These are phyloP conservation scores for Talaromyces sp. DNA, from an alignment of 2,329 filamentous ascomycete genomes.

Conservation along the genomic window DNA sequence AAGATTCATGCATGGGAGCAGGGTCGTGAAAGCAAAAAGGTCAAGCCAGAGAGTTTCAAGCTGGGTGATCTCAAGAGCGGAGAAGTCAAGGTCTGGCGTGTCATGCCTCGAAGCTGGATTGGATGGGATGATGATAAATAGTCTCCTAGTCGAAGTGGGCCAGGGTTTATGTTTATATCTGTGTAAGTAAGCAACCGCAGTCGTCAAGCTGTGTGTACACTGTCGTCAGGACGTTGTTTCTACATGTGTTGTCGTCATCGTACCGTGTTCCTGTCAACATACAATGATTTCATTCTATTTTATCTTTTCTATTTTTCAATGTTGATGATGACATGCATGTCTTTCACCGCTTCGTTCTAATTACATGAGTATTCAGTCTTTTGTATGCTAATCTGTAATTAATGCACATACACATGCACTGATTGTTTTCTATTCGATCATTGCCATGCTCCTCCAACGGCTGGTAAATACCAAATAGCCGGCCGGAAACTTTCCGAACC, in stretches of 20 bases:
- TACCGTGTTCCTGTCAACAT: conserved; percentile 1
- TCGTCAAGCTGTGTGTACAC: background rate
- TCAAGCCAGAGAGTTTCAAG: conserved; percentile 90
- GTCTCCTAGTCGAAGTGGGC: background rate
- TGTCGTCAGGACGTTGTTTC: background rate
- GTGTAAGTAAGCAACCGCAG: background rate
- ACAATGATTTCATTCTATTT: conserved; percentile 1
- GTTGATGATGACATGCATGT: conserved; percentile 4
- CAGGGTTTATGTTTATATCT: background rate
- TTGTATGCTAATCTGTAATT: conserved; percentile 4
- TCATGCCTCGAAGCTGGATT: conserved; percentile 88
- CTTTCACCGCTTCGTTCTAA: background rate
- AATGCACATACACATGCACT: conserved; percentile 1
- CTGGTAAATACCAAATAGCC: background rate
- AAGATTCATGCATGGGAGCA: conserved; percentile 96
- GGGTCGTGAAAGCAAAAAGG: conserved; percentile 86
- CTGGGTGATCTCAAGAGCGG: conserved; percentile 87
- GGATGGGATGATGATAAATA: conserved; percentile 63
- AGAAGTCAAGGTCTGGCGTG: conserved; percentile 95
- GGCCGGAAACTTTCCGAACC: background rate
- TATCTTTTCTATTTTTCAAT: background rate
- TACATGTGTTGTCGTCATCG: background rate
- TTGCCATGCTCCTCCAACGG: background rate
- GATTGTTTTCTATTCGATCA: background rate
- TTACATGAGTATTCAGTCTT: background rate